phyloP scores from a whole-genome alignment of 228 moss, liverwort and hornwort genomes.

The Sphagnum fallax region DNA sequence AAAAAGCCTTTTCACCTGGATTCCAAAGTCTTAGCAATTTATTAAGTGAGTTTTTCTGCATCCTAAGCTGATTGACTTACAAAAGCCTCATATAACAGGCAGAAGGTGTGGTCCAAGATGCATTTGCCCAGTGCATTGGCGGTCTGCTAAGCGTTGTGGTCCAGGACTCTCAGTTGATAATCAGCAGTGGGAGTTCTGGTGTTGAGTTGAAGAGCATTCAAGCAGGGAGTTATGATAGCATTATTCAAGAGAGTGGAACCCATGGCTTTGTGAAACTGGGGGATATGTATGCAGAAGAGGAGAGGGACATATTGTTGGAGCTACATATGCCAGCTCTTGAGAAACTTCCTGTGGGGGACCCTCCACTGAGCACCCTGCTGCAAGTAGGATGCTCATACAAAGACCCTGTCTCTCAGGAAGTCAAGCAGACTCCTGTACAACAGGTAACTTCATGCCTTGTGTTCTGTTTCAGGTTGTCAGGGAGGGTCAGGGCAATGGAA shows the following conservation, averaged over 20 bases:
- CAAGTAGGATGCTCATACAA: conserved; percentile 26
- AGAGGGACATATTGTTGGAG: conserved; percentile 31
- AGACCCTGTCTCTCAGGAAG: conserved; percentile 19
- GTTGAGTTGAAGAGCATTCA: conserved; percentile 20
- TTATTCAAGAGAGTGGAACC: conserved; percentile 10
- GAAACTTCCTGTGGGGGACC: background rate
- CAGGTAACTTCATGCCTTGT: background rate
- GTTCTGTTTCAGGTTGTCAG: background rate
- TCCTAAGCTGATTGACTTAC: background rate
- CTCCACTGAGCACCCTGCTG: conserved; percentile 3
- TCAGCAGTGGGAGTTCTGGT: conserved; percentile 12
- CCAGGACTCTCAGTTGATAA: conserved; percentile 19
- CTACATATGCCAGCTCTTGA: conserved; percentile 18
- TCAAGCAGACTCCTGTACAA: conserved; percentile 7
- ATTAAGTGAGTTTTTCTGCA: background rate
- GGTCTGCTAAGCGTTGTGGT: conserved; percentile 37
- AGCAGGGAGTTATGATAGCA: conserved; percentile 31
- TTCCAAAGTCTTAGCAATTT: background rate
- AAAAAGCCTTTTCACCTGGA: too few species aligned
- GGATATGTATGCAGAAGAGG: conserved; percentile 43
- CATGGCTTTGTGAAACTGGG: conserved; percentile 29
- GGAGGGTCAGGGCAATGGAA: too few species aligned
- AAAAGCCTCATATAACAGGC: background rate
- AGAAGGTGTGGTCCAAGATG: conserved; percentile 37
- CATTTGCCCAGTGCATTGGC: conserved; percentile 46